Base-by-base conservation (phyloP, 495 filamentous ascomycete species). In the Melanomma pulvis-pyrius region DNA sequence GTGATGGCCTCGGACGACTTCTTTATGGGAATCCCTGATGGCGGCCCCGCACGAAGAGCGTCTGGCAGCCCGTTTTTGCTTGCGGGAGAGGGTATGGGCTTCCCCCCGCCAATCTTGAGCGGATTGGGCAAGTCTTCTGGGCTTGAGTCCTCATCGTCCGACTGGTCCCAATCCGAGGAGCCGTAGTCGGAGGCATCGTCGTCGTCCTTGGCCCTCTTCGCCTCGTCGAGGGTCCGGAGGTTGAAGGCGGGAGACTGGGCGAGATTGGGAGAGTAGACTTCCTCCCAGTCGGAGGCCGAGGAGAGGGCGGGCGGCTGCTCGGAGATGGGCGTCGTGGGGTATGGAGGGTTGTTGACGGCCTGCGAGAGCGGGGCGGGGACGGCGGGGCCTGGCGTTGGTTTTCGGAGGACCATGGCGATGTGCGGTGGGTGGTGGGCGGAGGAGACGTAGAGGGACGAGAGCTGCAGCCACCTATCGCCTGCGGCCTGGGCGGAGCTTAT, bases 341-440 rank as follows among this genome's bases (percentile, higher is more conserved):
- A 75, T 13, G 71, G 73, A 19, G 71, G 73, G 36, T 75, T 71
- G 50, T 75, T 71, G 11, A 46, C 63, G 9, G 73, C 60, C 30
- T 71, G 68, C 12, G 60, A 66, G 19, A 75, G 73, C 5, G 71
- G 73, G 50, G 60, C 47, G 21, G 71, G 71, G 22, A 73, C 68
- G 58, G 73, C 59, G 32, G 67, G 41, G 9, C 22, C 41, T 34
- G 54, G 49, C 24, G 69, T 53, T 7, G 59, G 48, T 32, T 68
- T 72, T 47, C 68, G 70, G n/a, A 71, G 59, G 22, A 73, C 67
- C 67, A 69, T 73, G 62, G 52, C 32, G 50, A 58, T 17, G 9
- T 53, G 34, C 56, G 13, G 26, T 46, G 22, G 36, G 53, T 59
- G 28, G 22, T 17, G 39, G 21, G 36, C 32, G 46, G 50, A 24